A percentile compares a stretch with the other conserved stretches of the same genome.
Evolutionary conservation across 257 asterid species (phyloP).

Genomic region (Scutellaria minor): DNA sequence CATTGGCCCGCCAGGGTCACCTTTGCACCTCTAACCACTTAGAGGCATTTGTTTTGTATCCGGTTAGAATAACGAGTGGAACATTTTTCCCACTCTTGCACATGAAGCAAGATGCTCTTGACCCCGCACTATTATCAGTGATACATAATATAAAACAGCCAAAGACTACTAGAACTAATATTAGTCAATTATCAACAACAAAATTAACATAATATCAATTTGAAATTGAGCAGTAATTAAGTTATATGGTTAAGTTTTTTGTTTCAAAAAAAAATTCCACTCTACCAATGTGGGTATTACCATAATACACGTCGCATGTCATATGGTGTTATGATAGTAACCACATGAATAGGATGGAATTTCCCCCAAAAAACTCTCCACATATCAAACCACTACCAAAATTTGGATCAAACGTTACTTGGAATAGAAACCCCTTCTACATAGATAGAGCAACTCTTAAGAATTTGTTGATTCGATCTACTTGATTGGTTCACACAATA

Average conservation of each 20-base stretch:
- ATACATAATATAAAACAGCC: not conserved
- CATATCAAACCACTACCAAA: slow-evolving; percentile 5
- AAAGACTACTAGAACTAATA: not conserved
- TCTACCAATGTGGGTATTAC: no score
- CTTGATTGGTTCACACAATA: not conserved
- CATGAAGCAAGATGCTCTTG: slow-evolving; percentile 11
- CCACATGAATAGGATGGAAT: no score
- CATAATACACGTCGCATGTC: no score
- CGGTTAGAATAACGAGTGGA: not conserved
- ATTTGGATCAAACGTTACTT: not conserved
- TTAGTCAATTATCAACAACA: slow-evolving; percentile 1
- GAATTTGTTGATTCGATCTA: no score
- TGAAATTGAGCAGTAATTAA: not conserved
- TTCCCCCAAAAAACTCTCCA: not conserved
- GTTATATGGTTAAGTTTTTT: not conserved
- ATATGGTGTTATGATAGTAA: no score
- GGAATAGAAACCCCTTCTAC: slow-evolving; percentile 12
- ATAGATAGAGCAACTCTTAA: not conserved
- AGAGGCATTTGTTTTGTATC: not conserved
- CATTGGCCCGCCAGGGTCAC: no score
- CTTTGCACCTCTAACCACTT: no score
- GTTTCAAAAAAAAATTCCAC: not conserved
- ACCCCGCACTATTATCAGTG: not conserved
- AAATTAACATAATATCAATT: not conserved
- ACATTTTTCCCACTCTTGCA: not conserved